Conservation (phyloP, 352 stramenopile genomes). For the Phytophthora citrophthora region DNA sequence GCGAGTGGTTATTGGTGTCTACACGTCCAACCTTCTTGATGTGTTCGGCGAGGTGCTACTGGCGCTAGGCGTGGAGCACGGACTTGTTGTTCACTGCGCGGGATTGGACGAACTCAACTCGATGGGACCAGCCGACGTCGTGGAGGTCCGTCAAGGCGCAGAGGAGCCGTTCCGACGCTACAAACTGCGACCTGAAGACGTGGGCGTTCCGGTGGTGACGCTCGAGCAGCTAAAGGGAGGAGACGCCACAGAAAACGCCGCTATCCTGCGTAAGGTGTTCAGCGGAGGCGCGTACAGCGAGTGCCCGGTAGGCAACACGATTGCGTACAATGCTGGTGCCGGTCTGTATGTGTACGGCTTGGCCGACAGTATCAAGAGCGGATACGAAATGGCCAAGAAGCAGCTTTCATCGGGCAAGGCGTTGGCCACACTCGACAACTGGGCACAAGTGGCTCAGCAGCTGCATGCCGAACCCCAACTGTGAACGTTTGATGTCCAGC, state of each 20-base stretch:
- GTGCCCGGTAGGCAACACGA: constrained; percentile 96
- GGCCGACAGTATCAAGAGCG: constrained; percentile 86
- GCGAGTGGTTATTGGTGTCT: constrained; percentile 98
- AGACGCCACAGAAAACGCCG: constrained; percentile 94
- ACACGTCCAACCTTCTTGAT: constrained; percentile 93
- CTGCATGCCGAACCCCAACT: constrained; percentile 44
- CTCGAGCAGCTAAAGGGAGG: constrained; percentile 96
- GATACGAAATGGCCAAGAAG: constrained; percentile 84
- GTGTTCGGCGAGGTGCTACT: constrained; percentile 86
- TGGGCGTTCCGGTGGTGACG: constrained; percentile 92
- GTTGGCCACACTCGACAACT: constrained; percentile 70
- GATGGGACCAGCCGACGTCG: constrained; percentile 88
- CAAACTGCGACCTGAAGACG: constrained; percentile 54
- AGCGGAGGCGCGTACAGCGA: constrained; percentile 87
- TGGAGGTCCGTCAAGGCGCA: constrained; percentile 66
- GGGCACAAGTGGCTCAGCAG: constrained; percentile 58
- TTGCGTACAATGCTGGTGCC: constrained; percentile 98
- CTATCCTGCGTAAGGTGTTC: constrained; percentile 90
- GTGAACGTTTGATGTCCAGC: constrained; percentile 30
- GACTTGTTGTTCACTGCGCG: constrained; percentile 97
- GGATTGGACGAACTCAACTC: constrained; percentile 99
- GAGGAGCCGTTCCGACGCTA: constrained; percentile 53
- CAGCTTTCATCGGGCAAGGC: constrained; percentile 74
- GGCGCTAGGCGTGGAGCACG: constrained; percentile 96
- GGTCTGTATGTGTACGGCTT: constrained; percentile 98